Evolutionary conservation across 2,329 filamentous ascomycete species (phyloP).

Genomic region (Balansia obtecta): DNA sequence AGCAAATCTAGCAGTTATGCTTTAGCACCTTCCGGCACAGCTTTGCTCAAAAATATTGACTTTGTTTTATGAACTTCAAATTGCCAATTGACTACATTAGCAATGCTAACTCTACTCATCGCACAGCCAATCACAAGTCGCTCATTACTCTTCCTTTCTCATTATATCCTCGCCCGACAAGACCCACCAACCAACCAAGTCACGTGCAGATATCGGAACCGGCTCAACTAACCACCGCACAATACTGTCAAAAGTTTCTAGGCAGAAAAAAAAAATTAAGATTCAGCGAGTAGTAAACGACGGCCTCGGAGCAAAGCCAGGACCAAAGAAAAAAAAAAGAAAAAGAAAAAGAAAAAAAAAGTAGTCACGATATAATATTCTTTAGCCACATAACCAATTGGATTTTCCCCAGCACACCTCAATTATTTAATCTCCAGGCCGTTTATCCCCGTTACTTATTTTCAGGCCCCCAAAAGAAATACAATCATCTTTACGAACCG

Average conservation of each 20-base stretch:
- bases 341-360: not conserved
- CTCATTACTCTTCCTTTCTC: not conserved
- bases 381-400: conserved; percentile 11
- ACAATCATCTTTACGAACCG: conserved; percentile 1
- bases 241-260: conserved; percentile 16
- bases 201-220: conserved; percentile 14
- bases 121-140: not conserved
- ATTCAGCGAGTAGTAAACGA: conserved; percentile 10
- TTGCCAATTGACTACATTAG: not conserved
- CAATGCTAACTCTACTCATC: not conserved
- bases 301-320: not conserved
- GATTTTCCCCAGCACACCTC: not conserved
- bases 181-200: not conserved
- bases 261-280: conserved; percentile 21
- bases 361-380: not conserved
- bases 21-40: too few species aligned
- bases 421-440: not conserved
- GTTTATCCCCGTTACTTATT: not conserved
- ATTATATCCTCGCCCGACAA: not conserved
- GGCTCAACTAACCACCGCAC: conserved; percentile 20
- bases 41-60: too few species aligned
- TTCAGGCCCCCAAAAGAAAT: not conserved
- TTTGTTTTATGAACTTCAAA: not conserved
- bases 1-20: too few species aligned
- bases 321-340: not conserved